Base-by-base conservation (phyloP, 176 grass and related monocot genomes). In the Areca catechu region DNA sequence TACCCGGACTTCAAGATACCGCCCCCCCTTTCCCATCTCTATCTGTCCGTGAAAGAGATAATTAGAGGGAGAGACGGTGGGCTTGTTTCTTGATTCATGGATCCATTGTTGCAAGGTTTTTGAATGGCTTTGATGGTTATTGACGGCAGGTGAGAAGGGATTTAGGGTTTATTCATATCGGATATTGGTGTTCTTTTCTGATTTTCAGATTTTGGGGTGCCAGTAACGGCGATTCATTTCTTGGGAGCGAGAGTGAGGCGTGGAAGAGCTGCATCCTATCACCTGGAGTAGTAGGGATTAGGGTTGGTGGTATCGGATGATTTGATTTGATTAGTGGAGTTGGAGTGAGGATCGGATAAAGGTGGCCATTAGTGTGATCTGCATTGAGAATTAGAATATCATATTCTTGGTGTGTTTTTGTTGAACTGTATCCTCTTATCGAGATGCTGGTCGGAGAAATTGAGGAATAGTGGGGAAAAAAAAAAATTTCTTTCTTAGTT, bases 291-390 rank as follows among this genome's bases (percentile, higher is more conserved):
- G n/a, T 29, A 12, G 34, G 34, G 34, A 14, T 10, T 12, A 43
- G 27, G 48, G 16, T 62, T n/a, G 58, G 47, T 15, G 51, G 47
- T 61, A 22, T 53, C 29, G 63, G 64, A 37, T 15, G 50, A 34
- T 43, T 2, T 43, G 6, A 43, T 43, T 43, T 10, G 34, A 43
- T 16, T 73, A 21, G 57, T 16, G 57, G 22, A 17, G 53, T 43
- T 57, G 27, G 34, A 43, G 34, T 7, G 34, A 43, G 34, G 34
- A 4, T 43, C 14, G 34, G 34, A 43, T 43, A 12, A 51, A 7
- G 53, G 73, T 37, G 19, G 53, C 54, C 74, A 64, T 64, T 77
- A 25, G 20, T 70, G 63, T 78, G 69, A 63, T 78, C 58, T 73
- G 62, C 78, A 48, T 52, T 74, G 68, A 77, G 70, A 69, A 25